Base-by-base conservation (phyloP, 768 basidiomycete species). In the Lactarius sanguifluus region DNA sequence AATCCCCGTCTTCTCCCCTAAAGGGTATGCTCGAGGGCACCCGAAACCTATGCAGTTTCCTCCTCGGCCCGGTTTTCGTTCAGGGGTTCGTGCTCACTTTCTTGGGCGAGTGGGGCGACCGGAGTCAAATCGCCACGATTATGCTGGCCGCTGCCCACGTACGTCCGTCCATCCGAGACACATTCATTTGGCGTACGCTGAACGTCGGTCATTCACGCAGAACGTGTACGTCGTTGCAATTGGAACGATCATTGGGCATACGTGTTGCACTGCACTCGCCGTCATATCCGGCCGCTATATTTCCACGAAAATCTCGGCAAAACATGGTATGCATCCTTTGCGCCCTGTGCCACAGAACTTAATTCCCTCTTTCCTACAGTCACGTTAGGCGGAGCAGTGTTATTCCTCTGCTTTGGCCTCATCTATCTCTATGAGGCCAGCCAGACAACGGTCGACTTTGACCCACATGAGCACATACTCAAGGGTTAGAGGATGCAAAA, bases 81-180 rank as follows among this genome's bases (percentile, higher is more conserved):
- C 95, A 99, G 76, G 87, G 94, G 0, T 98, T 99, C 73, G 80
- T 96, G 38, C 81, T 99, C 66, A 98, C 96, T 0, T 98, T 98
- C 78, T 81, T 99, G n/a, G 97, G 96, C 12, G 97, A 99, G 78
- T 98, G 97, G 97, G 96, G 97, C 0, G 97, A 98, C 78, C 80
- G 96, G 61, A 96, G 94, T 73, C 96, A 99, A 79, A 94, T 98
- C 72, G 91, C 97, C 2, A 98, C 97, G 2, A 96, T 98, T 69
- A 96, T 94, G 6, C 81, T 98, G 61, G 96, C 92, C 2, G 96
- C 96, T 28, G 92, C 96, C 25, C 94, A 99, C 79, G 96, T 98
- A 74, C 60, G 38, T 40, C 12, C 47, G 47, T 38, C 34, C 7
- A 85, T 1, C 32, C 18, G 85, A 81, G 18, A 7, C 38, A 18